These are phyloP conservation scores for Penicillium sp. DNA, from an alignment of 2,329 filamentous ascomycete species.

Conservation along the genomic window DNA sequence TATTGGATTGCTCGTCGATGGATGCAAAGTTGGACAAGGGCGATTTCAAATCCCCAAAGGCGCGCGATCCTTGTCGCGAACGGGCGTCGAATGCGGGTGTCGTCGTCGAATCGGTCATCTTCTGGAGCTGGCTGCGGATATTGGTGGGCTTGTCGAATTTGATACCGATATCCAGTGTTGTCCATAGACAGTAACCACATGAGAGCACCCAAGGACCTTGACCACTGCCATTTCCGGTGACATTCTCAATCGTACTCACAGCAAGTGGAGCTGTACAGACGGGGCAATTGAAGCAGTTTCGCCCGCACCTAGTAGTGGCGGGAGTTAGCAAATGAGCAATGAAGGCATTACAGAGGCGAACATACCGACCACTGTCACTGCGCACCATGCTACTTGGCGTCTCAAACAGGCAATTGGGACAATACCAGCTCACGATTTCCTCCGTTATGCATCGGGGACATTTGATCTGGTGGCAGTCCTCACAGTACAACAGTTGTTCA, in stretches of 20 bases:
- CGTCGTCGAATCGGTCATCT: constrained; percentile 57
- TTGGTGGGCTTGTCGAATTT: constrained; percentile 87
- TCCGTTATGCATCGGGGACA: constrained; percentile 90
- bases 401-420: constrained; percentile 92
- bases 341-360: constrained; percentile 12
- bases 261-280: constrained; percentile 79
- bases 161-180: constrained; percentile 83
- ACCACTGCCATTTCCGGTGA: constrained; percentile 41
- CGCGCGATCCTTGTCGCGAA: constrained; percentile 43
- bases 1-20: constrained; percentile 34
- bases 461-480: constrained; percentile 94
- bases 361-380: constrained; percentile 87
- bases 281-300: constrained; percentile 95
- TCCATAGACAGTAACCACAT: constrained; percentile 93
- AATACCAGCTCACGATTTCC: constrained; percentile 94
- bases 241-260: constrained; percentile 69
- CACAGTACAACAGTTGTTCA: constrained; percentile 92
- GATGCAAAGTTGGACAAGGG: constrained; percentile 41
- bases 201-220: constrained; percentile 73
- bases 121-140: constrained; percentile 77
- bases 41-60: constrained; percentile 41
- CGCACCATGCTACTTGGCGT: constrained; percentile 91
- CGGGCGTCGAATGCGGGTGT: constrained; percentile 28
- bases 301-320: constrained; percentile 69
- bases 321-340: constrained; percentile 3